phyloP scores from a whole-genome alignment of 2,329 filamentous ascomycete genomes.

The Talaromyces sp. region DNA sequence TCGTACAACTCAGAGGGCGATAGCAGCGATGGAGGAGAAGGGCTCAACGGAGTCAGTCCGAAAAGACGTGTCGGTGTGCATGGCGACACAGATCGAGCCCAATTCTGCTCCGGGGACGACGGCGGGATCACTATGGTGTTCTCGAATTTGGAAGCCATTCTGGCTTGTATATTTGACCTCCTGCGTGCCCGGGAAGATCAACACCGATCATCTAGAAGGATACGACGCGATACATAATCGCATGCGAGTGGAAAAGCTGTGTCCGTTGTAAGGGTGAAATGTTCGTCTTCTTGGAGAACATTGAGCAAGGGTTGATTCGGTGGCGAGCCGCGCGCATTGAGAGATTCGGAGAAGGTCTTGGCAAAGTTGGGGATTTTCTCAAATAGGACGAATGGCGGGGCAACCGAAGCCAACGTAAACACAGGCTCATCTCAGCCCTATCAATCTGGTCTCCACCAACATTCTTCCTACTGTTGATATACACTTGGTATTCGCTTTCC shows the following conservation, averaged over 20 bases:
- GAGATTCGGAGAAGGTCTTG: conserved; percentile 25
- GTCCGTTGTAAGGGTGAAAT: background rate
- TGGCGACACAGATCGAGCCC: conserved; percentile 27
- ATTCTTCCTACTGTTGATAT: background rate
- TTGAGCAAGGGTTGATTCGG: background rate
- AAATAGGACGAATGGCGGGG: conserved; percentile 32
- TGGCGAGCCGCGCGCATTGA: background rate
- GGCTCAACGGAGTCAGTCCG: conserved; percentile 22
- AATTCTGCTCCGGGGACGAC: conserved; percentile 37
- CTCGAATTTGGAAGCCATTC: conserved; percentile 37
- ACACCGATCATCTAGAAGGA: background rate
- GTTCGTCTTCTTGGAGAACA: background rate
- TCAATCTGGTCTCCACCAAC: background rate
- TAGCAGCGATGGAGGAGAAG: conserved; percentile 27
- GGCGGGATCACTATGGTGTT: conserved; percentile 41
- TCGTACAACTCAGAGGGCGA: conserved; percentile 29
- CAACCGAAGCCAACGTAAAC: conserved; percentile 27
- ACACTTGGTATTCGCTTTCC: background rate
- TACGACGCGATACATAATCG: background rate
- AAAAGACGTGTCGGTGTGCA: conserved; percentile 20
- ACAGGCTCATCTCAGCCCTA: background rate
- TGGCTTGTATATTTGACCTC: background rate
- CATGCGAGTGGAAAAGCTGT: background rate
- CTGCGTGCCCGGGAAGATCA: background rate
- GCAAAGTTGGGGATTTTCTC: conserved; percentile 33